These are phyloP conservation scores for Venturiaceae sp. DNA, from an alignment of 2,329 filamentous ascomycete genomes.

Conservation along the genomic window DNA sequence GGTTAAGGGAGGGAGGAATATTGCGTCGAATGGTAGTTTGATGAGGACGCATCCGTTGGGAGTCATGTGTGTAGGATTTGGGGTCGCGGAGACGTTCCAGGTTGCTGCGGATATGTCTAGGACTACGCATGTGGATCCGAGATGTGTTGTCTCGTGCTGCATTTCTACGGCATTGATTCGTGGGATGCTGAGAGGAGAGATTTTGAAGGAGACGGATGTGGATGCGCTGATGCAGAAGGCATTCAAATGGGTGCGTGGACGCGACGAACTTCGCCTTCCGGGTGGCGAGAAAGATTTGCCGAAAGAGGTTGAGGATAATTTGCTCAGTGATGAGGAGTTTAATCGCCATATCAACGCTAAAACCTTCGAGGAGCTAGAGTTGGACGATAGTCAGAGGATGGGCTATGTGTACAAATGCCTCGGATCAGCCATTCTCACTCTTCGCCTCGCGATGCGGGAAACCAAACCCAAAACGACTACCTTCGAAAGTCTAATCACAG, in stretches of 20 bases:
- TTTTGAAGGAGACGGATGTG: constrained; percentile 29
- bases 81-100: constrained; percentile 33
- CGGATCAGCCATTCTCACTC: constrained; percentile 35
- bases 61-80: constrained; percentile 33
- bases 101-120: constrained; percentile 31
- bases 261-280: background rate
- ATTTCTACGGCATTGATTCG: constrained; percentile 38
- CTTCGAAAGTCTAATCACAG: constrained; percentile 40
- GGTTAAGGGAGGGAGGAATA: constrained; percentile 2
- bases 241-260: background rate
- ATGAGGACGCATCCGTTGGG: constrained; percentile 45
- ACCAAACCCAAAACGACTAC: constrained; percentile 8
- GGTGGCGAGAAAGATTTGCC: background rate
- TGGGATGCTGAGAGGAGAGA: constrained; percentile 35
- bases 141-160: constrained; percentile 42
- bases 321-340: constrained; percentile 27
- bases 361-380: constrained; percentile 28
- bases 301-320: background rate
- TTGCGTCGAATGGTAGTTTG: constrained; percentile 42
- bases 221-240: constrained; percentile 21
- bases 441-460: constrained; percentile 34
- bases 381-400: constrained; percentile 29
- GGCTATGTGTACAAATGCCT: constrained; percentile 47
- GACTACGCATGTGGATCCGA: constrained; percentile 42
- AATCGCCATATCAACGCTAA: constrained; percentile 28